Evolutionary conservation across 148 eudicot genomes (phyloP).

Genomic region (Fagopyrum homotropicum): DNA sequence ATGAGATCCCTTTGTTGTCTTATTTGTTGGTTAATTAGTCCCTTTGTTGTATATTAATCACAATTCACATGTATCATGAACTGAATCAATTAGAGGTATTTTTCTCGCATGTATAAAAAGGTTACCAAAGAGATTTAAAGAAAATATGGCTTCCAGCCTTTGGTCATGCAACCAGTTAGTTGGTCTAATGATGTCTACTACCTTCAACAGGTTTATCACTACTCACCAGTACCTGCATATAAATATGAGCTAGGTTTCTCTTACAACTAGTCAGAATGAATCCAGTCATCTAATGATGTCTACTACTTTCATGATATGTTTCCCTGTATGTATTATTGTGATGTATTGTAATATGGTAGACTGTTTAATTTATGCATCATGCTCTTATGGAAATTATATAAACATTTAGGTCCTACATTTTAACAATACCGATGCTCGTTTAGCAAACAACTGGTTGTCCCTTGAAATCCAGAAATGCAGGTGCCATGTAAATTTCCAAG

Average conservation of each 20-base stretch:
- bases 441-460: conserved; percentile 85
- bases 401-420: conserved; percentile 73
- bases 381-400: conserved; percentile 13
- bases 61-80: too few relatives aligned
- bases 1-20: too few relatives aligned
- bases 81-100: too few relatives aligned
- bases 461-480: conserved; percentile 79
- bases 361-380: not conserved
- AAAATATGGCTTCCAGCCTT: conserved; percentile 50
- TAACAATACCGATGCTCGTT: conserved; percentile 80
- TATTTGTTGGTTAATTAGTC: too few relatives aligned
- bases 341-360: not conserved
- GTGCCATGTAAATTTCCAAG: conserved; percentile 92
- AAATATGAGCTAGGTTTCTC: not conserved
- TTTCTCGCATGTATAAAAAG: conserved; percentile 20
- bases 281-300: too few relatives aligned
- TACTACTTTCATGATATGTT: not conserved
- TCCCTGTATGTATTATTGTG: not conserved
- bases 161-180: conserved; percentile 88
- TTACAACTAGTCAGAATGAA: not conserved
- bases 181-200: conserved; percentile 93
- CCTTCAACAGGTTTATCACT: conserved; percentile 60
- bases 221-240: not conserved
- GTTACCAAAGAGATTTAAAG: conserved; percentile 65
- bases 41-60: too few relatives aligned